Conservation (phyloP, 352 stramenopile species). For the Phytophthora litchii region DNA sequence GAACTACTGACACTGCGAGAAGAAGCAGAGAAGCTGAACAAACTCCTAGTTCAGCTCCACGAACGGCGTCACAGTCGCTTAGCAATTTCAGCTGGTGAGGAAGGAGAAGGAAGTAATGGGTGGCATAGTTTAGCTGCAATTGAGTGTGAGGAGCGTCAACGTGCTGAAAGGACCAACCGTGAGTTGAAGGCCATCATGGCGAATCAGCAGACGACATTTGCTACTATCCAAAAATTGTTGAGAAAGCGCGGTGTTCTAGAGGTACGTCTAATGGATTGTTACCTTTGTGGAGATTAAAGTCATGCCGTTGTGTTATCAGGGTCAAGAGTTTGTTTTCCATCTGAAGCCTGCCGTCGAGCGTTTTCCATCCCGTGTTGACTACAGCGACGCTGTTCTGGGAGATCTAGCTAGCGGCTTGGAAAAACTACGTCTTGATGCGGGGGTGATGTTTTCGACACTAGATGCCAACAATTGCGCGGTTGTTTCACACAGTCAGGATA, state of each 20-base stretch:
- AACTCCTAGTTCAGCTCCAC: conserved; percentile 3
- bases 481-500: conserved; percentile 4
- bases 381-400: conserved; percentile 6
- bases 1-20: conserved; percentile 9
- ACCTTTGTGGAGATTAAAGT: background rate
- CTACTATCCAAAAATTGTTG: conserved; percentile 12
- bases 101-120: background rate
- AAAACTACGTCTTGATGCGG: conserved; percentile 1
- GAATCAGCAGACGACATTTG: conserved; percentile 12
- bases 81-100: background rate
- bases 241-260: conserved; percentile 3
- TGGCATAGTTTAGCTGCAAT: conserved; percentile 13
- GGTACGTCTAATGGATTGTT: background rate
- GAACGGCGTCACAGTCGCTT: conserved; percentile 8
- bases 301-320: background rate
- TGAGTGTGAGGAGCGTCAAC: conserved; percentile 14
- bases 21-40: conserved; percentile 8
- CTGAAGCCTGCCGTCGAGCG: background rate
- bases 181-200: conserved; percentile 23
- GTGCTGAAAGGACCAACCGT: conserved; percentile 22
- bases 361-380: background rate
- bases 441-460: background rate
- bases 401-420: conserved; percentile 9
- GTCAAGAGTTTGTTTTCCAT: conserved; percentile 8
- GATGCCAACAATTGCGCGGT: background rate